Evolutionary conservation across 2,329 filamentous ascomycete species (phyloP).

Genomic region (Gnomoniopsis sp.): DNA sequence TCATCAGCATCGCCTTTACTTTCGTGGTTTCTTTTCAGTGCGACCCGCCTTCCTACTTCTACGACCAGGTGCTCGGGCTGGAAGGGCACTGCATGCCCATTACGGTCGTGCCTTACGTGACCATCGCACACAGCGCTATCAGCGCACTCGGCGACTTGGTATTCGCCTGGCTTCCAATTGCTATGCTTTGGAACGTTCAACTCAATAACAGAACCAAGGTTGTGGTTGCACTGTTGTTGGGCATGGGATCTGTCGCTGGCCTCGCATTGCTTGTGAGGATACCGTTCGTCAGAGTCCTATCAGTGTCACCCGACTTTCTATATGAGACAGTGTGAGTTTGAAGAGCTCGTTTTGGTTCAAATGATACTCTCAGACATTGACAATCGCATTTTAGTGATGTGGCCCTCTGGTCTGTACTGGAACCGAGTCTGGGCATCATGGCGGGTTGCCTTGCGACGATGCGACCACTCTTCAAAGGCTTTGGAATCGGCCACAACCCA

Average conservation of each 20-base stretch:
- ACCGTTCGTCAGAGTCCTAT: conserved; percentile 27
- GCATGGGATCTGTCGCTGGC: conserved; percentile 45
- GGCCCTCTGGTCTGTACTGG: conserved; percentile 36
- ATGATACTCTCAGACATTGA: neutral
- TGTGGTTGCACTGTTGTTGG: conserved; percentile 42
- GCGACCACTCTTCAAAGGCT: conserved; percentile 23
- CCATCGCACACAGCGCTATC: conserved; percentile 43
- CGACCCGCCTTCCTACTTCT: conserved; percentile 45
- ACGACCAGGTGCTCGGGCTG: conserved; percentile 36
- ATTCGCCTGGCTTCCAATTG: conserved; percentile 46
- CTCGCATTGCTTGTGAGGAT: conserved; percentile 37
- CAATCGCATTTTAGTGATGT: conserved; percentile 26
- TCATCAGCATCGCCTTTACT: conserved; percentile 37
- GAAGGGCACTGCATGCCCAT: conserved; percentile 38
- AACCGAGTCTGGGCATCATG: conserved; percentile 35
- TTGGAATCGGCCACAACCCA: neutral
- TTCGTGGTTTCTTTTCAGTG: conserved; percentile 49
- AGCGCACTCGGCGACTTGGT: conserved; percentile 44
- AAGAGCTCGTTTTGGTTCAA: neutral
- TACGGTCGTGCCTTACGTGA: conserved; percentile 37
- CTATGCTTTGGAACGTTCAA: conserved; percentile 47
- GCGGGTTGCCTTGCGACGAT: conserved; percentile 29
- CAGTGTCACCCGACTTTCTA: conserved; percentile 27
- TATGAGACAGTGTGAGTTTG: conserved; percentile 29
- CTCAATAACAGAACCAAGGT: conserved; percentile 45